Evolutionary conservation across 1,139 yeast genomes (phyloP), one percentile per base, ranked within the genome.

Genomic region (Debaryomyces sp.): DNA sequence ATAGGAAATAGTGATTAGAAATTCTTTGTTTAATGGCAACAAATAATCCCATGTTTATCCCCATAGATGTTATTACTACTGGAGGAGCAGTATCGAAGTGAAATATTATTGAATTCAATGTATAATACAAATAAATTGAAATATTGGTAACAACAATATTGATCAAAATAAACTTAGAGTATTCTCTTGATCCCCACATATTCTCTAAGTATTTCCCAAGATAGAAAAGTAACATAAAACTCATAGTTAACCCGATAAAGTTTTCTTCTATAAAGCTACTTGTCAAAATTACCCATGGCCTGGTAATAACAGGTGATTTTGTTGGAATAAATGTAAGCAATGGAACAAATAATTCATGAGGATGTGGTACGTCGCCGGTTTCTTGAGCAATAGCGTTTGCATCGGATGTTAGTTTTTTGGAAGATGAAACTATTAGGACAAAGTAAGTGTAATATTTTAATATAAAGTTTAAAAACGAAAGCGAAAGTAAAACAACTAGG

Each of bases 21-120:
- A 76, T 73, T 35, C 80, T 56, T 56, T 76, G 80, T 50, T 75
- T 75, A 5, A 74, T 64, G 4, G 80, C 79, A 10, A 75, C 74
- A 9, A 77, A 58, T 29, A 75, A 61, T 15, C 76, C 78, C 66
- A 75, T 71, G 30, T 69, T 68, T 41, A 60, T 65, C 50, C 75
- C 71, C 70, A 67, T 67, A n/a, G 71, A 63, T 1, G 73, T 60
- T 39, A 66, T 58, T 7, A 72, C 67, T 13, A 71, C 75, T 2
- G 77, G 78, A 1, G 76, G 76, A 4, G 66, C 77, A 51, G 70
- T 44, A 57, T 69, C 45, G 64, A 72, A 8, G 58, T 48, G 52
- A 1, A 63, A 65, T 2, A 71, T 59, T 29, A 45, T 10, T 1
- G 66, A 62, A 54, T 73, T 74, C 9, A 68, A 55, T 46, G 67